Percentiles rank a stretch among this genome's conserved stretches.
Evolutionary conservation across 768 basidiomycete species (phyloP).

Genomic region (Boletus fagicola): DNA sequence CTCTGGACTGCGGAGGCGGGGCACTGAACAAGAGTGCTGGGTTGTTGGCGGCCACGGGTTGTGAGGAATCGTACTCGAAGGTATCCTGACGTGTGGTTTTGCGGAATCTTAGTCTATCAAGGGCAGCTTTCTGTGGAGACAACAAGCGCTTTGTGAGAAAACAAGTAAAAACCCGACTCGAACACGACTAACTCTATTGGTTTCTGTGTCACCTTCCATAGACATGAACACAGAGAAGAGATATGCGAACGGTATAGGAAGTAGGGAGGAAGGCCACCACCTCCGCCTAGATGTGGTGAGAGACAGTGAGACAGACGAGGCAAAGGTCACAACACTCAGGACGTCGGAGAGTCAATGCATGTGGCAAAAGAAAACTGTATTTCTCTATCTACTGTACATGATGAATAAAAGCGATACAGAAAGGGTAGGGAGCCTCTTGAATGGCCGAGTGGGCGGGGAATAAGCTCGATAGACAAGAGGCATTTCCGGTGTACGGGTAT

Average conservation of each 20-base stretch:
- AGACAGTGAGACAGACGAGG: constrained; percentile 20
- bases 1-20: constrained; percentile 69
- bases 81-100: constrained; percentile 38
- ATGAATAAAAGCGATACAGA: constrained; percentile 24
- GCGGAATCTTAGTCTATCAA: constrained; percentile 49
- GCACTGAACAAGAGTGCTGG: constrained; percentile 38
- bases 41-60: constrained; percentile 62
- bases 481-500: neutral
- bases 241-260: constrained; percentile 15
- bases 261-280: constrained; percentile 11
- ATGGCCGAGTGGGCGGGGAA: neutral
- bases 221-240: constrained; percentile 42
- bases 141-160: constrained; percentile 36
- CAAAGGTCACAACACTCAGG: constrained; percentile 36
- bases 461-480: neutral
- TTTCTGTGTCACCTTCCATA: constrained; percentile 43
- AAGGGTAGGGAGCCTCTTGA: constrained; percentile 5
- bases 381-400: constrained; percentile 36
- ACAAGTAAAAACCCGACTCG: constrained; percentile 27
- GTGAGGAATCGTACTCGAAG: constrained; percentile 36
- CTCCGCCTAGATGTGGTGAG: constrained; percentile 23
- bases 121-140: constrained; percentile 39
- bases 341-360: constrained; percentile 58
- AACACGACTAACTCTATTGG: constrained; percentile 49
- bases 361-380: constrained; percentile 42